Conservation (phyloP, 495 filamentous ascomycete species). For the Bacidia rubella region DNA sequence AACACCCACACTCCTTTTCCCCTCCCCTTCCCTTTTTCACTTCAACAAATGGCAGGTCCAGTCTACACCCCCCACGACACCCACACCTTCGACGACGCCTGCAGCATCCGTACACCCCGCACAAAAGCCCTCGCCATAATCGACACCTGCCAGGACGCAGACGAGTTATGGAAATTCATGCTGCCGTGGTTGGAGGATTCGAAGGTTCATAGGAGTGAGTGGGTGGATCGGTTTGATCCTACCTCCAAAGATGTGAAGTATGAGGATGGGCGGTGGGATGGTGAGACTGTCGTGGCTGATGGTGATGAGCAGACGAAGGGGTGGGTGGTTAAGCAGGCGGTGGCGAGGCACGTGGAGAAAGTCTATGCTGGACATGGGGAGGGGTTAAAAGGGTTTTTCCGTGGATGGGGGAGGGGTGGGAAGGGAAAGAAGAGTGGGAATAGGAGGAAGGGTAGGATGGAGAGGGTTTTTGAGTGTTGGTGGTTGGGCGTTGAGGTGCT, state of each 20-base stretch:
- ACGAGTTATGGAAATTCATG: neutral
- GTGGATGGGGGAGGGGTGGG: neutral
- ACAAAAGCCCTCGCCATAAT: constrained; percentile 3
- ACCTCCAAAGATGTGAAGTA: no score
- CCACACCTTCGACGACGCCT: neutral
- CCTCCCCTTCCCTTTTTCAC: neutral
- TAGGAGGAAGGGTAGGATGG: neutral
- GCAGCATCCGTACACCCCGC: neutral
- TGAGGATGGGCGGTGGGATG: neutral
- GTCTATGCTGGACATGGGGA: neutral
- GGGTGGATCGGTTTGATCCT: constrained; percentile 1
- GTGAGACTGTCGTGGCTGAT: neutral
- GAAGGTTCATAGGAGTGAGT: neutral
- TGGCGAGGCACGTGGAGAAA: neutral
- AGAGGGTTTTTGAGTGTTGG: neutral
- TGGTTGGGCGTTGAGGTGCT: neutral
- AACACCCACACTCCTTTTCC: neutral
- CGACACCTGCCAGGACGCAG: constrained; percentile 3
- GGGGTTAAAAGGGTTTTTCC: neutral
- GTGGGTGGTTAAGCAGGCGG: neutral
- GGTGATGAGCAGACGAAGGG: neutral
- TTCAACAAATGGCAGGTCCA: neutral
- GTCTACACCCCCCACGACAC: neutral
- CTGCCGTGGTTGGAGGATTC: neutral
- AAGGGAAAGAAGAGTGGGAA: neutral